These are phyloP conservation scores for Carex littledalei DNA, from an alignment of 176 grass and related monocot genomes.

Conservation along the genomic window DNA sequence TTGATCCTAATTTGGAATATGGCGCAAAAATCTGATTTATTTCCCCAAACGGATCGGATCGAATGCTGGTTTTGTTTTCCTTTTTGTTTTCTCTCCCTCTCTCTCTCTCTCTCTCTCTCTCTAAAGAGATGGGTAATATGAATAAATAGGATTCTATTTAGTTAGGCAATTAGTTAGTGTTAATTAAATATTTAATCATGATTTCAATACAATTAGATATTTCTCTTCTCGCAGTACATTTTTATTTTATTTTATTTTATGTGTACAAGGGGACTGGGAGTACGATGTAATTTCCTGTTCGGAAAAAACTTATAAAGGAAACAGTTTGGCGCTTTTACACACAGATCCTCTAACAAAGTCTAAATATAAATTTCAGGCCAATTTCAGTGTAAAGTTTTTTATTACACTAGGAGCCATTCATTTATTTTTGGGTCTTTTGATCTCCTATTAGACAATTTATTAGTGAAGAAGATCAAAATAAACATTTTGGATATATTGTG, in stretches of 20 bases:
- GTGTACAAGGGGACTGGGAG: background rate
- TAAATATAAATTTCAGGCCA: background rate
- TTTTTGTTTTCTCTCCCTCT: background rate
- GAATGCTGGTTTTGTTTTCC: background rate
- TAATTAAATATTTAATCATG: background rate
- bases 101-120: conserved; percentile 14
- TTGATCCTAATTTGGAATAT: conserved; percentile 13
- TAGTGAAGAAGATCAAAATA: background rate
- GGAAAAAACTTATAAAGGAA: conserved; percentile 3
- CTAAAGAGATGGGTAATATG: conserved; percentile 25
- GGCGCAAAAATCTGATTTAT: conserved; percentile 8
- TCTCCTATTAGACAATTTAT: background rate
- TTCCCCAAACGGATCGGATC: conserved; percentile 25
- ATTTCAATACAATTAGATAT: conserved; percentile 18
- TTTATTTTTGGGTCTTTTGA: background rate
- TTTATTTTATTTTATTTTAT: background rate
- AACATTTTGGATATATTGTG: background rate
- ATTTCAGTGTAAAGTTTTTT: background rate
- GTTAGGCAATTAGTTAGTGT: conserved; percentile 10
- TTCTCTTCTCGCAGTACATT: conserved; percentile 1
- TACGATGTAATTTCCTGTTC: conserved; percentile 28
- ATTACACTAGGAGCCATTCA: background rate
- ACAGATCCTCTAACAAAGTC: background rate
- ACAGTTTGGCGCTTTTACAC: background rate
- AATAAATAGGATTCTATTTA: conserved; percentile 30